Base-by-base conservation (phyloP, 2,329 filamentous ascomycete species). In the Ophiocordyceps sinensis region DNA sequence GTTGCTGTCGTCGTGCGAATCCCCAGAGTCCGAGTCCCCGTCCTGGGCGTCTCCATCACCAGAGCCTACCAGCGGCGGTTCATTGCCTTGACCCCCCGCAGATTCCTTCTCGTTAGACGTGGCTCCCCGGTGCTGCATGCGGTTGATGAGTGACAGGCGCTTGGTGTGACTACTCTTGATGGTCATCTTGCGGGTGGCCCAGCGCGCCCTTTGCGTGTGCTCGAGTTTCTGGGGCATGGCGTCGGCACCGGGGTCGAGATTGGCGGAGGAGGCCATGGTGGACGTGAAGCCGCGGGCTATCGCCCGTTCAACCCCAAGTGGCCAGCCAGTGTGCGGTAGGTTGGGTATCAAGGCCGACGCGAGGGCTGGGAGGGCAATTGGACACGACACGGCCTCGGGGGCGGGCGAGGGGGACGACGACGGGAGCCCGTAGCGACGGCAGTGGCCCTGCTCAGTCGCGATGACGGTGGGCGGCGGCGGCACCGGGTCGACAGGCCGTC, bases 141-240 rank as follows among this genome's bases (percentile, higher is more conserved):
- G 80, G 53, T 83, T 79, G 53, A 91, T 76, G 47, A 96, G 79
- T 37, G 85, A 91, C 43, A 80, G 67, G 47, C 91, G 79, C 70
- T 95, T 96, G 58, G 75, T 72, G 51, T 73, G 70, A 48, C 82
- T 85, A 57, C 79, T 84, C 56, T 79, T 75, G 53, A 84, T 77
- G 13, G 79, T 79, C 60, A 84, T 76, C 59, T 86, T 85, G 55
- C 88, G 85, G n/a, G 91, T 96, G 15, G 91, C 89, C 91, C 91
- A 96, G 77, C 91, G 75, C 61, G 91, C 79, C 56, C 88, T 75
- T 58, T 89, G 86, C 19, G 79, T 82, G 42, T 57, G 44, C 38
- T 48, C 43, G 26, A 45, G 31, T 41, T 51, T 51, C 28, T 41
- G 39, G 9, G 37, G 28, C 12, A 42, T 41, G 41, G 45, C 47